phyloP scores from a whole-genome alignment of 768 basidiomycete species.

The Mycena sanguinolenta region DNA sequence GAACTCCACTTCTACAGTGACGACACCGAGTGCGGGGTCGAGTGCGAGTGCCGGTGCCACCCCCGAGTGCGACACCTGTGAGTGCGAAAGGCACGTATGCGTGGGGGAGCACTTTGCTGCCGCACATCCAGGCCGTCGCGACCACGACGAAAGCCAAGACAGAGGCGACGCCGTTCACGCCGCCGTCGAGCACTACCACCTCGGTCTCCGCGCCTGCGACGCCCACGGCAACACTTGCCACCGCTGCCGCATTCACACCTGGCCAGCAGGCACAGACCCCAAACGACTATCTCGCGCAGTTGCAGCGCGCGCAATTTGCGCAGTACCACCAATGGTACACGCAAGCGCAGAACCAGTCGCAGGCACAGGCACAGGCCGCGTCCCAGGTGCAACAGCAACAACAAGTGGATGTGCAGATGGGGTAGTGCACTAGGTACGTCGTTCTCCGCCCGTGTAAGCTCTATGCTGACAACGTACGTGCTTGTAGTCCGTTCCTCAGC shows the following conservation, averaged over 20 bases:
- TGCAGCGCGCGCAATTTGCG: conserved; percentile 32
- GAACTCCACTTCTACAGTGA: background rate
- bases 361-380: conserved; percentile 46
- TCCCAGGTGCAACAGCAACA: conserved; percentile 43
- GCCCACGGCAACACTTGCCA: conserved; percentile 5
- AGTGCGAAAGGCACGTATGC: conserved; percentile 22
- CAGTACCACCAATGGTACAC: conserved; percentile 37
- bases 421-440: background rate
- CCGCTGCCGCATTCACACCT: background rate
- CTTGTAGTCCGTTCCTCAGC: background rate
- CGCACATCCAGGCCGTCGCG: conserved; percentile 37
- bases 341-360: conserved; percentile 45
- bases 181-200: background rate
- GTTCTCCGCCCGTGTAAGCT: background rate
- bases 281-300: conserved; percentile 28
- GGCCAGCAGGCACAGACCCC: background rate
- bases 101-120: conserved; percentile 38
- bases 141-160: conserved; percentile 4
- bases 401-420: conserved; percentile 35
- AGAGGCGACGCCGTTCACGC: conserved; percentile 30
- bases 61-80: conserved; percentile 15
- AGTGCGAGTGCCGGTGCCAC: background rate
- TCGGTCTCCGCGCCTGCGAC: conserved; percentile 8
- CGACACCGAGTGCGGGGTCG: background rate
- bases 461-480: background rate